Conservation (phyloP, 257 asterid genomes). For the Leptodermis oblonga region DNA sequence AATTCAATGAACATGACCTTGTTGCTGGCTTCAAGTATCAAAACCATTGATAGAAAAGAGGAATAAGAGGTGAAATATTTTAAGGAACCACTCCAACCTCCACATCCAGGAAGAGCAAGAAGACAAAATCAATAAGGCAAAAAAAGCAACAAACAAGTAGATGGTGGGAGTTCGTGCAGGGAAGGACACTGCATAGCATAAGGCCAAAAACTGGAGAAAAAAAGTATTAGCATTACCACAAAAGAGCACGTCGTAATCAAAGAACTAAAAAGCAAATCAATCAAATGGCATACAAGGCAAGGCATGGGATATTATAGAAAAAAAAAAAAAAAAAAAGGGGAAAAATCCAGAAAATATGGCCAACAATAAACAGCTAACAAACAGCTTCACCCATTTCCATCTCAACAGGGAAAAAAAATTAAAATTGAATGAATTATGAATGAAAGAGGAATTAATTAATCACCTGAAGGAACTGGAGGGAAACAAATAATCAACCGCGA, state of each 20-base stretch:
- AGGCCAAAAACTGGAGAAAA: too few relatives aligned
- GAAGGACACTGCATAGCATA: not conserved
- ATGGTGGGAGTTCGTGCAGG: conserved; percentile 15
- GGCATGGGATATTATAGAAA: not conserved
- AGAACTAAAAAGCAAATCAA: not conserved
- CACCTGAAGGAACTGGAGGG: conserved; percentile 9
- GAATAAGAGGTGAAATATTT: not conserved
- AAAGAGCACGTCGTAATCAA: conserved; percentile 5
- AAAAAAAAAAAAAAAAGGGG: not conserved
- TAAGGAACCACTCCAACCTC: not conserved
- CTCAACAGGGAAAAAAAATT: not conserved
- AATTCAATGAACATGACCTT: conserved; percentile 15
- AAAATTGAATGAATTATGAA: not conserved
- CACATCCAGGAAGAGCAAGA: conserved; percentile 11
- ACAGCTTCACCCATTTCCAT: not conserved
- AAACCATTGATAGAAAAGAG: conserved; percentile 16
- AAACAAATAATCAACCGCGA: not conserved
- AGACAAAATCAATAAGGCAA: conserved; percentile 11
- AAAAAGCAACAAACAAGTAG: conserved; percentile 4
- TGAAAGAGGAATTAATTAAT: not conserved
- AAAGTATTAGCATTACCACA: not conserved
- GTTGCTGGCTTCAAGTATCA: conserved; percentile 16
- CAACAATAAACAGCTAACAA: not conserved
- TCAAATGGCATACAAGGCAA: conserved; percentile 5
- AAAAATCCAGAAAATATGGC: not conserved